A percentile compares a stretch with the other conserved stretches of the same genome.
Evolutionary conservation across 2,329 filamentous ascomycete genomes (phyloP).

Genomic region (Penicillium vulpinum): DNA sequence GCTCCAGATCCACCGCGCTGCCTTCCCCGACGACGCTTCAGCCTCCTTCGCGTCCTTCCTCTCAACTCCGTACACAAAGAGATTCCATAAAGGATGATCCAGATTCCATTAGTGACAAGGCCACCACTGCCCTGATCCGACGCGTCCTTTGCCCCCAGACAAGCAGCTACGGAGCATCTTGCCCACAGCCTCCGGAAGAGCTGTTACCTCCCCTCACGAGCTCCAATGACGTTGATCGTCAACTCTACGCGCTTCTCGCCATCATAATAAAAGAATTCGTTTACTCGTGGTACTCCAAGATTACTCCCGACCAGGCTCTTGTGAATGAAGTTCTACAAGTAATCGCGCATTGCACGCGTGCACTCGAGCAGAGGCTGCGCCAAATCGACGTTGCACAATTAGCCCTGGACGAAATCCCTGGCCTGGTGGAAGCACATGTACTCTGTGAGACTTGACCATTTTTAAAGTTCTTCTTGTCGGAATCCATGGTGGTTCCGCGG

Average conservation of each 20-base stretch:
- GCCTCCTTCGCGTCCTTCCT: slow-evolving; percentile 32
- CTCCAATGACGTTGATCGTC: slow-evolving; percentile 87
- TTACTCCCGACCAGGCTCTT: slow-evolving; percentile 87
- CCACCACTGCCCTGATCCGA: slow-evolving; percentile 78
- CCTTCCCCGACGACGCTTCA: slow-evolving; percentile 27
- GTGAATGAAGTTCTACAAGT: slow-evolving; percentile 85
- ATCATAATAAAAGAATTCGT: slow-evolving; percentile 89
- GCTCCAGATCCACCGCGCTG: slow-evolving; percentile 36
- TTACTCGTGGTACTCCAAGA: slow-evolving; percentile 87
- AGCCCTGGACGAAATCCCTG: slow-evolving; percentile 83
- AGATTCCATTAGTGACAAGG: slow-evolving; percentile 68
- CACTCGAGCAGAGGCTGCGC: slow-evolving; percentile 80
- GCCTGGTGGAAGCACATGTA: slow-evolving; percentile 76
- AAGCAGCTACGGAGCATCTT: slow-evolving; percentile 51
- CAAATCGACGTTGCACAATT: slow-evolving; percentile 80
- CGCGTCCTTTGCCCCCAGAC: slow-evolving; percentile 75
- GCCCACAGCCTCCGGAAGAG: slow-evolving; percentile 69
- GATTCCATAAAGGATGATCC: slow-evolving; percentile 39
- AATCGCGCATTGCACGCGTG: slow-evolving; percentile 87
- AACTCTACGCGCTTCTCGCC: slow-evolving; percentile 89
- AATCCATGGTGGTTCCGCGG: slow-evolving; percentile 17
- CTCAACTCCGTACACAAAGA: slow-evolving; percentile 31
- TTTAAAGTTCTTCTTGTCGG: slow-evolving; percentile 1
- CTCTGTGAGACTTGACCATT: slow-evolving; percentile 57
- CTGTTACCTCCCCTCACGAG: slow-evolving; percentile 88